These are phyloP conservation scores for Cajanus cajan DNA, from an alignment of 306 rosid species.

Conservation along the genomic window DNA sequence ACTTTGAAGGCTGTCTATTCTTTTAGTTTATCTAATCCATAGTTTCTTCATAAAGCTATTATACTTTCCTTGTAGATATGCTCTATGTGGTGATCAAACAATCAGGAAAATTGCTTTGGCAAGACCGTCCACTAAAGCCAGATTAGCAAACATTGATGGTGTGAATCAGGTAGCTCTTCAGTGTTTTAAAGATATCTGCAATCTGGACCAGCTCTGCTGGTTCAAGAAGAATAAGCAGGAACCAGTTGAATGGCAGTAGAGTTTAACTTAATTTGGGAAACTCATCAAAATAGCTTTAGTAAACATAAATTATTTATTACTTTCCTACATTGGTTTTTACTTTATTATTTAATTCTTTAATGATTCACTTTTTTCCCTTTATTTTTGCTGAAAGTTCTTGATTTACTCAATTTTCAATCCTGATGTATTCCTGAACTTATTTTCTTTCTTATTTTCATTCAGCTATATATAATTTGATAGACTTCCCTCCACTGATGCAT, in stretches of 20 bases:
- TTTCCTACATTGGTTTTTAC: background rate
- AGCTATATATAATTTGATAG: background rate
- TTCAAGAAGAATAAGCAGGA: slow-evolving; percentile 3
- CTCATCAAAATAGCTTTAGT: slow-evolving; percentile 18
- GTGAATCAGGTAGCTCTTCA: slow-evolving; percentile 76
- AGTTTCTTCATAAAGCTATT: background rate
- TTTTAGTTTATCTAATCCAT: slow-evolving; percentile 15
- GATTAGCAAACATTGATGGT: slow-evolving; percentile 87
- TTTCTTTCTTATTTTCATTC: background rate
- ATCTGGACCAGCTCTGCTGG: background rate
- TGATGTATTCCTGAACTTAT: background rate
- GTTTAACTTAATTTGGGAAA: background rate
- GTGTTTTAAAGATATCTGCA: slow-evolving; percentile 2
- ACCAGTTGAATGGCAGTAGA: background rate
- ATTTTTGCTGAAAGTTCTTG: background rate
- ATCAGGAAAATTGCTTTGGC: slow-evolving; percentile 66
- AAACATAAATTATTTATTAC: background rate
- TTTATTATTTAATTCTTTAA: background rate
- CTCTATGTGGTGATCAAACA: slow-evolving; percentile 88
- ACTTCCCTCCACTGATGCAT: background rate
- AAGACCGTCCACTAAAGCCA: slow-evolving; percentile 87
- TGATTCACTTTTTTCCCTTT: background rate
- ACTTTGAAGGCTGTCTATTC: slow-evolving; percentile 1
- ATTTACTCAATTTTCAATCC: background rate
- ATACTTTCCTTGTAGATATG: slow-evolving; percentile 56